A percentile compares a stretch with the other conserved stretches of the same genome.
Evolutionary conservation across 2,329 filamentous ascomycete species (phyloP).

Genomic region (Penicillium sp.): DNA sequence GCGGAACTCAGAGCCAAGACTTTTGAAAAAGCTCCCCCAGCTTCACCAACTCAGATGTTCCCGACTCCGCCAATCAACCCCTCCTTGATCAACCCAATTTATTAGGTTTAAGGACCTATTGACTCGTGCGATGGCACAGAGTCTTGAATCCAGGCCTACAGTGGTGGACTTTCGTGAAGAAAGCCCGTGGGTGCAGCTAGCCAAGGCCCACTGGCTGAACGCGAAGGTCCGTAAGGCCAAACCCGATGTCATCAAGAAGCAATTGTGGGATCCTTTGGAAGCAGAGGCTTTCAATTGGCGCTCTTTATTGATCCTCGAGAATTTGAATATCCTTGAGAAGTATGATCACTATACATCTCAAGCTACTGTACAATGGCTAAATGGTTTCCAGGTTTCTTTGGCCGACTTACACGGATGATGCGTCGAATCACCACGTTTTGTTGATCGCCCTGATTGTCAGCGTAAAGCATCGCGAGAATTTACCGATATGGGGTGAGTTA

Average conservation of each 20-base stretch:
- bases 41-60: conserved; percentile 24
- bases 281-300: conserved; percentile 74
- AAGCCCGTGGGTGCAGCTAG: conserved; percentile 63
- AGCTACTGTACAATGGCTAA: conserved; percentile 20
- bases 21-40: conserved; percentile 33
- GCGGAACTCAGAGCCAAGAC: conserved; percentile 30
- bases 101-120: conserved; percentile 36
- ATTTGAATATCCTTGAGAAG: conserved; percentile 85
- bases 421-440: conserved; percentile 88
- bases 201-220: conserved; percentile 82
- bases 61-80: conserved; percentile 32
- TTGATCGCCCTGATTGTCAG: conserved; percentile 83
- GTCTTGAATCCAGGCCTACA: conserved; percentile 43
- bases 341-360: conserved; percentile 33
- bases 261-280: conserved; percentile 87
- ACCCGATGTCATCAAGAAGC: conserved; percentile 75
- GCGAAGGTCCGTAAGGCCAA: conserved; percentile 73
- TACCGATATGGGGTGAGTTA: conserved; percentile 79
- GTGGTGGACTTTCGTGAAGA: conserved; percentile 45
- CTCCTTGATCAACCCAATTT: conserved; percentile 17
- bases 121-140: conserved; percentile 59
- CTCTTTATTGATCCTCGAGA: conserved; percentile 79
- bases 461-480: conserved; percentile 80
- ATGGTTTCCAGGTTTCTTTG: conserved; percentile 72
- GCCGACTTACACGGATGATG: conserved; percentile 85